Base-by-base conservation (phyloP, 2,329 filamentous ascomycete species). In the Claviceps capensis region DNA sequence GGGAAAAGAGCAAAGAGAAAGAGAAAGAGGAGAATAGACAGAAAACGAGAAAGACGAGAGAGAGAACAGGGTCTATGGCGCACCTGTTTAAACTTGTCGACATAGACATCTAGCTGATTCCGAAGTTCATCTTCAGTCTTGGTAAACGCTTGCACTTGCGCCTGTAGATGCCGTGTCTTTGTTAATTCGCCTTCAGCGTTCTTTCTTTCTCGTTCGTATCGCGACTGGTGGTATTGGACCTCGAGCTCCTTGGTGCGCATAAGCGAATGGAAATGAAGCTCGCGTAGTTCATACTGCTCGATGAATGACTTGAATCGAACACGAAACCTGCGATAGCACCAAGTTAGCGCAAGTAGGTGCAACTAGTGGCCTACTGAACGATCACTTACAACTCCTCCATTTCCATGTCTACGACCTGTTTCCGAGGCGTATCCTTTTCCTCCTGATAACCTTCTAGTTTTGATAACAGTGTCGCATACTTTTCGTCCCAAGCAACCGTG, bases 31-130 rank as follows among this genome's bases (percentile, higher is more conserved):
- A 34, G 9, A 36, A 46, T 17, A 19, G 13, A 46, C 11, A 17
- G 7, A 14, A 11, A 36, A 19, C 3, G n/a, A 17, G 5, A 36
- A 11, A 30, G 26, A 11, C 9, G 17, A 23, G 6, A 34, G 8
- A 17, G 19, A 26, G 11, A 47, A 6, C 17, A 36, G 13, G 19
- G 7, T 40, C 19, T 3, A 26, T 30, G 13, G n/a, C 78, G 69
- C 80, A 95, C 91, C 86, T 98, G 93, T 74, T 97, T 97, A 72
- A 97, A 97, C 72, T 97, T 98, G 66, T 98, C 93, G 26, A 96
- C 91, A 62, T 98, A 98, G 61, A 96, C 91, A 67, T 96, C 97
- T 61, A 98, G 81, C 69, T 98, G 93, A 61, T 88, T 94, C 54
- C 93, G 77, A 52, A 98, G 77, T 68, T 97, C 91, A 16, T 87